Evolutionary conservation across 345 rosid genomes (phyloP).

Genomic region (Passiflora organensis): DNA sequence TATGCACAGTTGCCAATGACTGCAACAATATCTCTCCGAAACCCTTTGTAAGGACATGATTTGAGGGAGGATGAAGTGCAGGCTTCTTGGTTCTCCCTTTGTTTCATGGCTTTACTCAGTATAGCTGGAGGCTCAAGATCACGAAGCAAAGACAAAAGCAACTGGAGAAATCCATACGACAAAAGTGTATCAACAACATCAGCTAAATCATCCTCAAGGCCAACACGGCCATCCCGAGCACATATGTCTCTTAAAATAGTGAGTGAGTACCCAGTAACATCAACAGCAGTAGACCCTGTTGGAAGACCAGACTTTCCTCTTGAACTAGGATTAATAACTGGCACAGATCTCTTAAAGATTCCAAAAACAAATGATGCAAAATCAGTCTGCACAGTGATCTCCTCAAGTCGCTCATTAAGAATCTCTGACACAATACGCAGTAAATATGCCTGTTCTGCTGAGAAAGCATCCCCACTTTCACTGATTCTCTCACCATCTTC

Average conservation of each 20-base stretch:
- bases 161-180: slow-evolving; percentile 45
- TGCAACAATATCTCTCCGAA: slow-evolving; percentile 69
- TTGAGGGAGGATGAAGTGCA: slow-evolving; percentile 16
- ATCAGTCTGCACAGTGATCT: slow-evolving; percentile 29
- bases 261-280: slow-evolving; percentile 65
- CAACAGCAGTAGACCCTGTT: slow-evolving; percentile 37
- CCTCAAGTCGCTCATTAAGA: slow-evolving; percentile 40
- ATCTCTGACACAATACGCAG: slow-evolving; percentile 51
- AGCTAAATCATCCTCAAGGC: slow-evolving; percentile 19
- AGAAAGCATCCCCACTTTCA: slow-evolving; percentile 22
- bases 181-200: slow-evolving; percentile 37
- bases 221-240: slow-evolving; percentile 34
- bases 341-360: slow-evolving; percentile 39
- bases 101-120: slow-evolving; percentile 48
- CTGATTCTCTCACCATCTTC: slow-evolving; percentile 15
- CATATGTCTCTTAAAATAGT: slow-evolving; percentile 53
- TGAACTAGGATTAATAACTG: slow-evolving; percentile 26
- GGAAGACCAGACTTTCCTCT: slow-evolving; percentile 53
- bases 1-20: slow-evolving; percentile 70
- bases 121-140: slow-evolving; percentile 64
- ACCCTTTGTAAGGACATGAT: slow-evolving; percentile 66
- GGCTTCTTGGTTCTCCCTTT: slow-evolving; percentile 26
- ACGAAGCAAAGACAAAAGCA: slow-evolving; percentile 43
- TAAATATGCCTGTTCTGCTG: slow-evolving; percentile 59
- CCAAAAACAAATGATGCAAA: slow-evolving; percentile 29